Base-by-base conservation (phyloP, 2,329 filamentous ascomycete genomes). In the Parastagonospora nodorum region DNA sequence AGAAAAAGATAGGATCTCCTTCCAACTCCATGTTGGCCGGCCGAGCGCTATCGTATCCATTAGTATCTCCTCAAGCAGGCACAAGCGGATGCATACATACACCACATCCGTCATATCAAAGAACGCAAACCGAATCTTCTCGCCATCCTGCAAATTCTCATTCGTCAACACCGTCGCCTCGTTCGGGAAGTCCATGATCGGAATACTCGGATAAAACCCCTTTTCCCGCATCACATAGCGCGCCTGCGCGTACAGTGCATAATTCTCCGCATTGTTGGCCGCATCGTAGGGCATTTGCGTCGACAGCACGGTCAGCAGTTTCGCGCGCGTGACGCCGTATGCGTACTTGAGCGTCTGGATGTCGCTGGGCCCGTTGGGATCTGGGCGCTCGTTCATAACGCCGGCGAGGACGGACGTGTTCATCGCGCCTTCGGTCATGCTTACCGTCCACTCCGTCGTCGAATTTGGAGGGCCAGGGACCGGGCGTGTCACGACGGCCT, bases 201-300 rank as follows among this genome's bases (percentile, higher is more conserved):
- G 69, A 1, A 64, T 51, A 12, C 58, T 64, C 1, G 69, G 69
- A 45, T 67, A 72, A 40, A 72, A 68, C 0, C 60, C 57, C 37
- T 66, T 67, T 29, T 53, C 57, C 39, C 58, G 41, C 36, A 71
- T 55, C 1, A 73, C 55, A 35, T 71, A 73, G 19, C 63, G 64
- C 15, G 68, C 61, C 42, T 67, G 61, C 12, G 69, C 68, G 43
- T 69, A 72, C 4, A 73, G 35, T 1, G 67, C 68, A 40, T 73
- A 72, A 39, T 67, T 73, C 37, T 73, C 69, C 0, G 69, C 66
- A 19, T 73, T 73, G 41, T 71, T 72, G 1, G 55, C 55, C 2
- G 69, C 63, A 31, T 72, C 68, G 35, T 72, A 73, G 0, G 64
- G 54, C 55, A 64, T 60, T 29, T 72, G 69, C 0, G 64, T 69